A percentile compares a stretch with the other conserved stretches of the same genome.
Conservation (phyloP, 1,284 basidiomycete species). For the Ustilago curta region DNA sequence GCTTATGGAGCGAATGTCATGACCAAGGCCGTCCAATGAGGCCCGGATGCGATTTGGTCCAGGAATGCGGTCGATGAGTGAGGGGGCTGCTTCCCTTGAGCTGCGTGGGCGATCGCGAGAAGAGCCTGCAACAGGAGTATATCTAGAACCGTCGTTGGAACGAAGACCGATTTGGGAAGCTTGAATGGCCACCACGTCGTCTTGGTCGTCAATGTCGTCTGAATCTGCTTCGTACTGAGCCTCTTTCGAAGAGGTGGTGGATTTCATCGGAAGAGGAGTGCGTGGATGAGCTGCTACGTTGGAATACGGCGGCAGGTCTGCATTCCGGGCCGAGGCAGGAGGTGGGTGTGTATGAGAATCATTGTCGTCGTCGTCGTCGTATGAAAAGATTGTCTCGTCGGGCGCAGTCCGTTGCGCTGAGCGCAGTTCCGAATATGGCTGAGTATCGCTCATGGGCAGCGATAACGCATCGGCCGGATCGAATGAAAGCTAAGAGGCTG, state of each 20-base stretch:
- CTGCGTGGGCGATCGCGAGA: constrained; percentile 10
- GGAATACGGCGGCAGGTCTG: constrained; percentile 27
- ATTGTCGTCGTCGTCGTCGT: constrained; percentile 28
- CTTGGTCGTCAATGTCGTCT: constrained; percentile 61
- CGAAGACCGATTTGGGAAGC: constrained; percentile 36
- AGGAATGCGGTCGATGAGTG: constrained; percentile 44
- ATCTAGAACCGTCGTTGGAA: constrained; percentile 3
- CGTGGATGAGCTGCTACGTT: constrained; percentile 14
- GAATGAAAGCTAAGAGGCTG: neutral
- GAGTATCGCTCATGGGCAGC: constrained; percentile 14
- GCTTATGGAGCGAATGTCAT: constrained; percentile 55
- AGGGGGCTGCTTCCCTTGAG: constrained; percentile 31
- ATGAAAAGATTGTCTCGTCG: constrained; percentile 18
- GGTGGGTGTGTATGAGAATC: constrained; percentile 1
- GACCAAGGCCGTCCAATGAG: constrained; percentile 56
- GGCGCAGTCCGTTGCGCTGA: constrained; percentile 6
- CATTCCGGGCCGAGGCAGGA: neutral
- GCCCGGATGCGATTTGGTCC: constrained; percentile 29
- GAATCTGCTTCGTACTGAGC: constrained; percentile 69
- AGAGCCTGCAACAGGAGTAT: constrained; percentile 16
- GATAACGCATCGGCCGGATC: constrained; percentile 1
- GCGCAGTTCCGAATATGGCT: constrained; percentile 4
- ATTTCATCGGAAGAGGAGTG: constrained; percentile 52
- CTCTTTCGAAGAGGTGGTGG: constrained; percentile 65
- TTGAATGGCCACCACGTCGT: constrained; percentile 36